Conservation (phyloP, 129 eudicot genomes). For the Flaveria bidentis region DNA sequence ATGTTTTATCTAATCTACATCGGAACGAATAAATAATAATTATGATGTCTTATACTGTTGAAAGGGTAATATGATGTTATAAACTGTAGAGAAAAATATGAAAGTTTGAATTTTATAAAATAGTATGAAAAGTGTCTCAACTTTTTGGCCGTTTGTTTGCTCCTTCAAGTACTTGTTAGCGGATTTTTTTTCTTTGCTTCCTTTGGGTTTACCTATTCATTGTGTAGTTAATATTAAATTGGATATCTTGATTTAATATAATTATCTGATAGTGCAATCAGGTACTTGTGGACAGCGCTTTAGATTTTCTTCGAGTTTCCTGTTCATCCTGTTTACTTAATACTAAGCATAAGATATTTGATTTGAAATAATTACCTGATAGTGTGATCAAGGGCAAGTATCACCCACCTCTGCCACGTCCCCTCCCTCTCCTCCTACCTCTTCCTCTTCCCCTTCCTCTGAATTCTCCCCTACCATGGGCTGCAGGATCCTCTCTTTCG, state of each 20-base stretch:
- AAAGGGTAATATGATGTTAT: not conserved
- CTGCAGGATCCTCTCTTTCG: slow-evolving; percentile 53
- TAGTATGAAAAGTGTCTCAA: not conserved
- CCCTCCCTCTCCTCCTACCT: slow-evolving; percentile 63
- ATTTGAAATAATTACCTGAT: slow-evolving; percentile 6
- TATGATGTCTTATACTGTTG: not conserved
- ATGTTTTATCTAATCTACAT: not conserved
- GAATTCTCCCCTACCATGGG: slow-evolving; percentile 40
- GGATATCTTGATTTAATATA: not conserved
- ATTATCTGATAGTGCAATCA: not conserved
- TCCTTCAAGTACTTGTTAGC: not conserved
- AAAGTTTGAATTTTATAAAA: not conserved
- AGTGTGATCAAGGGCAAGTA: not conserved
- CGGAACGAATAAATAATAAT: not conserved
- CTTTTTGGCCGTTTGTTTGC: not conserved
- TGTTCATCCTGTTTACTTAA: not conserved
- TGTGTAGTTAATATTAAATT: not conserved
- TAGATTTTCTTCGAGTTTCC: not conserved
- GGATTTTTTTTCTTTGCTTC: not conserved
- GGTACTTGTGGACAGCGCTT: not conserved
- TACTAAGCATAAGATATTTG: not conserved
- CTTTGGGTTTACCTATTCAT: not conserved
- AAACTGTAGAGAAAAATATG: not conserved
- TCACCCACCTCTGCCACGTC: slow-evolving; percentile 49
- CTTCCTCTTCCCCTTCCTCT: slow-evolving; percentile 79